These are phyloP conservation scores for Euphorbia tirucalli DNA, from an alignment of 345 rosid species.

Conservation along the genomic window DNA sequence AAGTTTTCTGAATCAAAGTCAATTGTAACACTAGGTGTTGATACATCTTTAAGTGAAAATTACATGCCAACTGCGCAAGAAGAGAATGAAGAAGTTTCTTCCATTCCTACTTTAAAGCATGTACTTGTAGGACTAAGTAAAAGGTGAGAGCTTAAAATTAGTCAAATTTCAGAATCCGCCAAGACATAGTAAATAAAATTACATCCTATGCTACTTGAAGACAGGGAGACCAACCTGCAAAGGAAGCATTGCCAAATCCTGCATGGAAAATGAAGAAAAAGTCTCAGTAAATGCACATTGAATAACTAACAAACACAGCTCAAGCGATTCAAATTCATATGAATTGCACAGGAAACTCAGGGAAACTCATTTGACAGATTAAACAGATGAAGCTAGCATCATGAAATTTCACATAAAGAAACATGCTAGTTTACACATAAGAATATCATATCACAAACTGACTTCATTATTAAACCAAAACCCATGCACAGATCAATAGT, in stretches of 20 bases:
- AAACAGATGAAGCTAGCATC: background rate
- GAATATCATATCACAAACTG: background rate
- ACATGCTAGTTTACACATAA: too few species aligned
- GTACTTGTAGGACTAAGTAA: background rate
- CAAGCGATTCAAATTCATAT: too few species aligned
- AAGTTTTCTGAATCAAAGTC: background rate
- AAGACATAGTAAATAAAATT: background rate
- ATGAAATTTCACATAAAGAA: background rate
- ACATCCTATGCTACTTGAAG: background rate
- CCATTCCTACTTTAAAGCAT: background rate
- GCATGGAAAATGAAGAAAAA: constrained; percentile 27
- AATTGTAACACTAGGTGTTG: background rate
- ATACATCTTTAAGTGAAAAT: constrained; percentile 6
- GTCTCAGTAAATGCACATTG: background rate
- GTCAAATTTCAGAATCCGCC: background rate
- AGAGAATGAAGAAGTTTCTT: background rate
- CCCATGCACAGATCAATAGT: background rate
- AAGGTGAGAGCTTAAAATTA: constrained; percentile 5
- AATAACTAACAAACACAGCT: background rate
- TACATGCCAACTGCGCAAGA: background rate
- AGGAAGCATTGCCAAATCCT: constrained; percentile 68
- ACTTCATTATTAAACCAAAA: background rate
- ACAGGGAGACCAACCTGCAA: constrained; percentile 49
- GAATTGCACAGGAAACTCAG: too few species aligned
- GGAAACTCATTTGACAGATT: background rate